phyloP scores from a whole-genome alignment of 108 stramenopile species.

The Ochromonas danica region DNA sequence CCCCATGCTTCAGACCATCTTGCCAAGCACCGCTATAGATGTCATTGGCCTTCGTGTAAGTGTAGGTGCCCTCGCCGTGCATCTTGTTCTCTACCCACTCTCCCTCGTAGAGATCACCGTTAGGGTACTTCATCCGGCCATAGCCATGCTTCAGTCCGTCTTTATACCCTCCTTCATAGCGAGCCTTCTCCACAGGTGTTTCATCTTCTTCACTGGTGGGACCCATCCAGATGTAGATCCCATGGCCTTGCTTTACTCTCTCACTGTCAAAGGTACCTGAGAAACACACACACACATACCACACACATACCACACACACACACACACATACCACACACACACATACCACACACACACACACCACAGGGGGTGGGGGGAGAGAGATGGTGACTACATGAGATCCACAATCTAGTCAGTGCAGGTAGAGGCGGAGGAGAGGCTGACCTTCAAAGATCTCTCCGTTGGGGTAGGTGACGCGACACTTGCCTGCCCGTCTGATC shows the following conservation, averaged over 20 bases:
- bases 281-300: neutral
- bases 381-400: too few relatives aligned
- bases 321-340: too few relatives aligned
- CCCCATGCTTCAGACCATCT: conserved; percentile 45
- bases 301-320: too few relatives aligned
- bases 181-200: conserved; percentile 42
- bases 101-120: conserved; percentile 56
- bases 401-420: too few relatives aligned
- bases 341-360: too few relatives aligned
- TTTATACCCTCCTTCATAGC: conserved; percentile 53
- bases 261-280: conserved; percentile 49
- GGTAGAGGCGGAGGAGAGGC: too few relatives aligned
- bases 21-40: conserved; percentile 55
- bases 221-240: conserved; percentile 54
- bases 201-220: conserved; percentile 47
- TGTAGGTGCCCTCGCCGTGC: conserved; percentile 50
- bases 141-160: conserved; percentile 50
- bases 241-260: conserved; percentile 52
- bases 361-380: neutral
- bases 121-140: conserved; percentile 57
- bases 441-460: conserved; percentile 54
- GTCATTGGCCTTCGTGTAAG: conserved; percentile 50
- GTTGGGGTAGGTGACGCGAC: conserved; percentile 49
- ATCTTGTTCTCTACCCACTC: conserved; percentile 49
- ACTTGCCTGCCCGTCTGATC: conserved; percentile 41